A percentile compares a stretch with the other conserved stretches of the same genome.
These are phyloP conservation scores for Aspergillus sp. DNA, from an alignment of 2,329 filamentous ascomycete genomes.

Conservation along the genomic window DNA sequence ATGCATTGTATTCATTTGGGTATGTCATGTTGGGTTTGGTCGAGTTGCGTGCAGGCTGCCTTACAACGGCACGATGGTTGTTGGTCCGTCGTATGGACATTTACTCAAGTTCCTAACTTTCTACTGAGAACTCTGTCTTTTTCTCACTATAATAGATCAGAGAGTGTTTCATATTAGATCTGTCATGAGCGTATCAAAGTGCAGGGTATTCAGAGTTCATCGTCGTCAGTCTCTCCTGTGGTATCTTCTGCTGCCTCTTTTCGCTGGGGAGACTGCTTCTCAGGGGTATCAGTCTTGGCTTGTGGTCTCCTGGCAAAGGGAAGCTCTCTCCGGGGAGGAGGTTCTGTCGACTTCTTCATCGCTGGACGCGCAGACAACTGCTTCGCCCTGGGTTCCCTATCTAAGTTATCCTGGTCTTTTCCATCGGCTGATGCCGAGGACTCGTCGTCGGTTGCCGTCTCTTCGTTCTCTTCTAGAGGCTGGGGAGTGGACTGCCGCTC, in stretches of 20 bases:
- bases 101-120: no score
- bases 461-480: conserved; percentile 30
- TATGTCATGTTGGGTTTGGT: not conserved
- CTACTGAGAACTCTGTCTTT: no score
- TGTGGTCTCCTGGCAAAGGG: conserved; percentile 34
- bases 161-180: not conserved
- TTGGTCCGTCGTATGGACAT: no score
- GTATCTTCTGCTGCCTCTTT: conserved; percentile 22
- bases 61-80: not conserved
- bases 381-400: not conserved
- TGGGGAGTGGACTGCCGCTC: conserved; percentile 29
- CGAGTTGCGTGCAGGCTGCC: not conserved
- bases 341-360: conserved; percentile 16
- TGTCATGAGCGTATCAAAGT: not conserved
- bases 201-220: conserved; percentile 32
- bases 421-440: not conserved
- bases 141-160: no score
- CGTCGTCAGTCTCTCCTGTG: conserved; percentile 40
- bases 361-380: conserved; percentile 3
- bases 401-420: conserved; percentile 1
- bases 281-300: conserved; percentile 5
- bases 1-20: not conserved
- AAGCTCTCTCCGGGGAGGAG: conserved; percentile 42
- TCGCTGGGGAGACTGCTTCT: not conserved
- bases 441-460: conserved; percentile 31